These are phyloP conservation scores for Breviolum minutum DNA, from an alignment of 73 alveolate species.

Conservation along the genomic window DNA sequence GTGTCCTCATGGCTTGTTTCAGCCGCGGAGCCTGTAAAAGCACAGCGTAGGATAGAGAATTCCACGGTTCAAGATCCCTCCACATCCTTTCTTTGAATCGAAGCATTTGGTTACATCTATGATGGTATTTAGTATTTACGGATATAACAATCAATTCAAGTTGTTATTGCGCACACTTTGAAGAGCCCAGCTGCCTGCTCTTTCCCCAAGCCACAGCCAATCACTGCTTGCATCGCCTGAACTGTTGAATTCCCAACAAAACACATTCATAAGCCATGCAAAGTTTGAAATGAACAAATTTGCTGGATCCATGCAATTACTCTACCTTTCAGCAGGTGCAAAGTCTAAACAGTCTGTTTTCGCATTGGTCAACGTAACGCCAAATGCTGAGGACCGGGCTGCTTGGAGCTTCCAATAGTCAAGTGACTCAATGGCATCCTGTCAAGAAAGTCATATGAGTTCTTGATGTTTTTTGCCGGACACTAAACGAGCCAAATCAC, in stretches of 20 bases:
- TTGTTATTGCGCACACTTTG: no score
- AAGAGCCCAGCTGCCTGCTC: slow-evolving; percentile 27
- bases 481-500: background rate
- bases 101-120: background rate
- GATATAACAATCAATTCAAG: no score
- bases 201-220: slow-evolving; percentile 76
- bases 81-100: background rate
- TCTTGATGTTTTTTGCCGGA: background rate
- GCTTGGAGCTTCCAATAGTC: slow-evolving; percentile 94
- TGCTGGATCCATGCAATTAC: background rate
- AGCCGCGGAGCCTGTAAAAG: slow-evolving; percentile 65
- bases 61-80: background rate
- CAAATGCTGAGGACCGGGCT: background rate
- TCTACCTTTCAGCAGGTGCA: background rate
- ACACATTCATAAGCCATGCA: no score
- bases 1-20: slow-evolving; percentile 90
- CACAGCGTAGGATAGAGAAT: background rate
- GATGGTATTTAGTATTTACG: no score
- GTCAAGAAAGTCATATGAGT: background rate
- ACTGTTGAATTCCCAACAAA: background rate
- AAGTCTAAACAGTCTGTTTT: background rate
- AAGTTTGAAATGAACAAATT: background rate
- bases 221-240: slow-evolving; percentile 85
- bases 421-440: slow-evolving; percentile 85
- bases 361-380: background rate